Conservation (phyloP, 805 yeast species). For the Teunomyces tritomae region DNA sequence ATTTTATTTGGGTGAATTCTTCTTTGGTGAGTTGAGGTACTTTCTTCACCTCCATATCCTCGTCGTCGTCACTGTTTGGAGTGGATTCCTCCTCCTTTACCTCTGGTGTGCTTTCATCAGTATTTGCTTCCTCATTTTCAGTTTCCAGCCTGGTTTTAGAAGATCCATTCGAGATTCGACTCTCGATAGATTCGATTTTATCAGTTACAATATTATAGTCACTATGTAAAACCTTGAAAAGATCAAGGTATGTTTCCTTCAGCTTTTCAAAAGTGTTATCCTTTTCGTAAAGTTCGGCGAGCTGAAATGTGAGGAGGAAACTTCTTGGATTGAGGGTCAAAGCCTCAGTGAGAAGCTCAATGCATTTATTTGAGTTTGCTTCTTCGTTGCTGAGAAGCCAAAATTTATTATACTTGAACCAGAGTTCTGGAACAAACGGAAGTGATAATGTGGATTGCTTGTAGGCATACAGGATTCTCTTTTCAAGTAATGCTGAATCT, state of each 20-base stretch:
- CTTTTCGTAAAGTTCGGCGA: slow-evolving; percentile 69
- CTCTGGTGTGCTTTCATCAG: slow-evolving; percentile 1
- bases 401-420: slow-evolving; percentile 62
- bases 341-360: slow-evolving; percentile 54
- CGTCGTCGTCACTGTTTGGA: slow-evolving; percentile 10
- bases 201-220: slow-evolving; percentile 30
- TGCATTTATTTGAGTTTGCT: slow-evolving; percentile 39
- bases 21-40: slow-evolving; percentile 15
- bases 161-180: slow-evolving; percentile 9
- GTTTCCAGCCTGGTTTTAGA: slow-evolving; percentile 4
- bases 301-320: slow-evolving; percentile 59
- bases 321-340: slow-evolving; percentile 67
- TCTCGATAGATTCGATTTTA: slow-evolving; percentile 20
- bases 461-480: slow-evolving; percentile 69
- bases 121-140: slow-evolving; percentile 5
- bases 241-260: slow-evolving; percentile 44
- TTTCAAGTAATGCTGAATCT: slow-evolving; percentile 43
- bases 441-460: slow-evolving; percentile 62
- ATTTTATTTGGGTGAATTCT: slow-evolving; percentile 13
- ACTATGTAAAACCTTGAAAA: slow-evolving; percentile 46
- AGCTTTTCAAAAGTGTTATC: slow-evolving; percentile 51
- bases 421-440: slow-evolving; percentile 67
- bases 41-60: slow-evolving; percentile 13
- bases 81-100: not conserved
- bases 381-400: slow-evolving; percentile 31